A percentile compares a stretch with the other conserved stretches of the same genome.
These are phyloP conservation scores for Solanum hybrid DNA, from an alignment of 305 asterid genomes.

Conservation along the genomic window DNA sequence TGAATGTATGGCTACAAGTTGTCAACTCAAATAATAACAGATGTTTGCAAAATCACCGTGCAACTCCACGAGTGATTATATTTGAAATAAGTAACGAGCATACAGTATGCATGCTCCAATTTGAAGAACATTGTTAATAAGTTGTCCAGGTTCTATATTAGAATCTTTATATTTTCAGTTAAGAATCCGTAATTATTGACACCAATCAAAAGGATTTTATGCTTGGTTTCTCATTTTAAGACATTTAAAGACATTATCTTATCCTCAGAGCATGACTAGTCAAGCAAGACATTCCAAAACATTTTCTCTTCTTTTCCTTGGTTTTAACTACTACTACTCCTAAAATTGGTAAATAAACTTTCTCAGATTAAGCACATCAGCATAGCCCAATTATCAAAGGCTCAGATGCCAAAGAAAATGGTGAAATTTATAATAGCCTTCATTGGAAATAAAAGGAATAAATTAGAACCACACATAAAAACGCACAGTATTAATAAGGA, in stretches of 20 bases:
- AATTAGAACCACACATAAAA: neutral
- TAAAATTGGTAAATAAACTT: neutral
- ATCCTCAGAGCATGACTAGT: neutral
- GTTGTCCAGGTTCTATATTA: neutral
- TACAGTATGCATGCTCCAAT: neutral
- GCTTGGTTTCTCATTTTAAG: neutral
- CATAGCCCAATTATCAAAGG: neutral
- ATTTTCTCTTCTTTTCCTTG: neutral
- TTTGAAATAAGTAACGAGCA: neutral
- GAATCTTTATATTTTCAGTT: neutral
- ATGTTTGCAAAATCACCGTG: neutral
- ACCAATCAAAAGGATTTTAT: neutral
- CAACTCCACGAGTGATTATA: neutral
- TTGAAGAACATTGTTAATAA: neutral
- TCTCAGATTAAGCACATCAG: neutral
- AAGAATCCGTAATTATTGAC: neutral
- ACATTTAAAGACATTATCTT: neutral
- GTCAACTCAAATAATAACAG: neutral
- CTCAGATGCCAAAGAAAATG: neutral
- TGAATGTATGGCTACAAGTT: neutral
- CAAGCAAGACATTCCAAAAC: neutral
- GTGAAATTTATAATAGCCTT: neutral
- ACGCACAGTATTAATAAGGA: neutral
- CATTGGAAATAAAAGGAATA: neutral
- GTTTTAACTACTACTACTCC: neutral